Evolutionary conservation across 805 yeast species (phyloP).

Genomic region (Debaryomyces castellii): DNA sequence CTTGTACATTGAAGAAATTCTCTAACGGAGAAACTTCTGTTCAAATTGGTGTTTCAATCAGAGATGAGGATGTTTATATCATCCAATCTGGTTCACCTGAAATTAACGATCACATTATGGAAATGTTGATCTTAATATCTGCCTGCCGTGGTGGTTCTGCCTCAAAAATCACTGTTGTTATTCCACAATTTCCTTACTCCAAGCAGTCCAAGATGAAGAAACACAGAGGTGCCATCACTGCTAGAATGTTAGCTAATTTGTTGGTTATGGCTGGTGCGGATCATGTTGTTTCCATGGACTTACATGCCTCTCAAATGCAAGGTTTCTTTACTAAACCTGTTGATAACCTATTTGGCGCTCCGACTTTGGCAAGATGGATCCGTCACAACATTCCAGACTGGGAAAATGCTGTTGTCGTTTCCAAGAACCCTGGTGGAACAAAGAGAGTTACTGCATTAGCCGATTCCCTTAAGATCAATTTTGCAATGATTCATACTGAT

Average conservation of each 20-base stretch:
- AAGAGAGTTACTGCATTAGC: constrained; percentile 97
- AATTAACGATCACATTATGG: constrained; percentile 94
- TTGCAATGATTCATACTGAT: constrained; percentile 99
- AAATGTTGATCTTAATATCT: constrained; percentile 83
- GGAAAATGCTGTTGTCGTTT: constrained; percentile 88
- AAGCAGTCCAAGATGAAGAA: constrained; percentile 98
- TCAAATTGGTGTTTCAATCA: constrained; percentile 88
- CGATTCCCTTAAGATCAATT: constrained; percentile 92
- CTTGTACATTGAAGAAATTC: constrained; percentile 86
- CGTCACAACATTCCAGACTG: constrained; percentile 84
- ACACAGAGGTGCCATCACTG: constrained; percentile 98
- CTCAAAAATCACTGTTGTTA: constrained; percentile 93
- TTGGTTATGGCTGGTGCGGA: constrained; percentile 98
- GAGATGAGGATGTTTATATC: constrained; percentile 96
- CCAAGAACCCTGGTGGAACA: constrained; percentile 99
- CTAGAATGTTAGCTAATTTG: constrained; percentile 94
- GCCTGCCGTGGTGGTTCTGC: constrained; percentile 99
- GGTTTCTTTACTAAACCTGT: constrained; percentile 98
- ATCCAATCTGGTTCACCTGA: constrained; percentile 88
- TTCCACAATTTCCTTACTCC: constrained; percentile 97
- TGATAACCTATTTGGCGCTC: constrained; percentile 94
- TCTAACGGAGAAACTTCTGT: constrained; percentile 98
- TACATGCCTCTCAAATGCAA: constrained; percentile 97
- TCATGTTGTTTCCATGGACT: constrained; percentile 96
- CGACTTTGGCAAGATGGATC: constrained; percentile 95